These are phyloP conservation scores for Erysiphe pulchra DNA, from an alignment of 2,329 filamentous ascomycete species.

Conservation along the genomic window DNA sequence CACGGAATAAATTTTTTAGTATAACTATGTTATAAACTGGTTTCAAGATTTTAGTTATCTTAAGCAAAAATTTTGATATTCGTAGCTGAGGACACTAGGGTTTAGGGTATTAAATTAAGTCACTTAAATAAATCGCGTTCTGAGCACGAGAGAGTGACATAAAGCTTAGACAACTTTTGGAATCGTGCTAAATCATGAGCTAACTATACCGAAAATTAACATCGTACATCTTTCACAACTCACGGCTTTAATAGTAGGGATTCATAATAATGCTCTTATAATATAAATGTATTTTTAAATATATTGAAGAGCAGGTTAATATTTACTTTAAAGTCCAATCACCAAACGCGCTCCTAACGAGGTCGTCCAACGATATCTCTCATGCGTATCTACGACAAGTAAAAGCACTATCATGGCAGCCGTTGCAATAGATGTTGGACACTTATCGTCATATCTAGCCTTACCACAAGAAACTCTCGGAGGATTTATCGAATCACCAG, in stretches of 20 bases:
- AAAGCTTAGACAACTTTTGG: no score
- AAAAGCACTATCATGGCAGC: constrained; percentile 25
- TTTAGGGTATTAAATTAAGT: no score
- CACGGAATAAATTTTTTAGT: not conserved
- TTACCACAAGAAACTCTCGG: constrained; percentile 38
- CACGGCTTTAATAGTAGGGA: no score
- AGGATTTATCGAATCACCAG: constrained; percentile 39
- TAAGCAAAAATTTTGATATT: no score
- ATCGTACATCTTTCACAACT: no score
- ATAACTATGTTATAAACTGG: no score
- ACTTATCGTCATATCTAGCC: constrained; percentile 45
- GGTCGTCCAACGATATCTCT: not conserved
- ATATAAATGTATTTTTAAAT: not conserved
- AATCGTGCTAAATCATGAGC: no score
- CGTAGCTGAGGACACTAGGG: no score
- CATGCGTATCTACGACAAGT: not conserved
- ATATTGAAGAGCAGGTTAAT: not conserved
- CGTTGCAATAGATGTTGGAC: constrained; percentile 39
- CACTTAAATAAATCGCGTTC: no score
- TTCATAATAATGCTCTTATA: not conserved
- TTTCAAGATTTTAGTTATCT: no score
- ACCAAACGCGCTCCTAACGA: not conserved
- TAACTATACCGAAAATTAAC: no score
- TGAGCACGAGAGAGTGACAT: no score
- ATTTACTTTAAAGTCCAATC: not conserved